phyloP scores from a whole-genome alignment of 2,329 filamentous ascomycete genomes.

The Xylariales sp. region DNA sequence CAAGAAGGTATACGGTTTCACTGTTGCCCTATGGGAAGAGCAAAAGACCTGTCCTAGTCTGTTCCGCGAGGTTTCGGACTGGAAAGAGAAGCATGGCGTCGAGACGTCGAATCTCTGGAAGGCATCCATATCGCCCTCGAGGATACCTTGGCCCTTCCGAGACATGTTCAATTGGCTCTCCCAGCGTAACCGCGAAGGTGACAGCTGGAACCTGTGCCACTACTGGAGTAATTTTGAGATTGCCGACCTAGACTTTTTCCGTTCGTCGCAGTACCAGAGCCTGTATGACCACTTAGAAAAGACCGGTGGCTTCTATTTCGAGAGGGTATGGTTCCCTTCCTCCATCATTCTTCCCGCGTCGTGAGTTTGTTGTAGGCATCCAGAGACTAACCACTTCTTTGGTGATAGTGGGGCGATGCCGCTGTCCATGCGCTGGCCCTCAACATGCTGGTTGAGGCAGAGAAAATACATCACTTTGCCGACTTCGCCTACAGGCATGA shows the following conservation, averaged over 20 bases:
- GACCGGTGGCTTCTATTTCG: conserved; percentile 36
- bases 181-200: conserved; percentile 31
- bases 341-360: not conserved
- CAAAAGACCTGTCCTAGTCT: conserved; percentile 34
- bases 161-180: conserved; percentile 27
- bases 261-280: conserved; percentile 31
- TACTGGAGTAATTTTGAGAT: conserved; percentile 46
- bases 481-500: conserved; percentile 38
- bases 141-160: conserved; percentile 35
- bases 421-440: conserved; percentile 37
- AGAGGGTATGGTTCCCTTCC: conserved; percentile 25
- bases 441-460: conserved; percentile 32
- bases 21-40: conserved; percentile 37
- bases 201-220: conserved; percentile 38
- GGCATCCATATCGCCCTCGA: conserved; percentile 33
- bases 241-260: conserved; percentile 39
- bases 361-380: no score
- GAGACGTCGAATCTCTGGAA: conserved; percentile 34
- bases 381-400: not conserved
- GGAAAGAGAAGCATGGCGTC: conserved; percentile 30
- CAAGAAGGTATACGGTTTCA: conserved; percentile 39
- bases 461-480: conserved; percentile 37
- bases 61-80: conserved; percentile 34
- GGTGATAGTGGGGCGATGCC: conserved; percentile 36
- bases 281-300: conserved; percentile 34